Evolutionary conservation across 2,329 filamentous ascomycete genomes (phyloP), one percentile per base, ranked within the genome.

Genomic region (Elsinoe batatas): DNA sequence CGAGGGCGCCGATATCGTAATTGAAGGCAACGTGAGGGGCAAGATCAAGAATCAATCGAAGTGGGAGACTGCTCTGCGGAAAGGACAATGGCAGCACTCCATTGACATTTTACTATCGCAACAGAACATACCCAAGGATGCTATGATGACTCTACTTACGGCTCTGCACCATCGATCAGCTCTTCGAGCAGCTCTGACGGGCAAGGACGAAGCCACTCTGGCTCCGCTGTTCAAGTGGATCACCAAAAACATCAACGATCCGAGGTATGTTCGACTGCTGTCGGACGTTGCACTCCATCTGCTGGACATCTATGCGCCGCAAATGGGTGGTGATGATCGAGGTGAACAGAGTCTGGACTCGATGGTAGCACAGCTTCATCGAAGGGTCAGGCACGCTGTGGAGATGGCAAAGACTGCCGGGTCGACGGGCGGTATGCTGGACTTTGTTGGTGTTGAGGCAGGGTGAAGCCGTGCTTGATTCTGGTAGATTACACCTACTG

Each of bases 141-240:
- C 75, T 55, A 65, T 84, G 3, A 78, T 96, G 26, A 94, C 89
- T 0, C 75, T 95, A 26, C 76, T 98, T 17, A 85, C 87, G 11
- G 87, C 90, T 5, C 79, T 98, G 33, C 85, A 88, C 38, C 91
- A 98, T 71, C 87, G 91, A 58, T 89, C 86, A 58, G 91, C 90
- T 1, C 78, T 96, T 58, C 83, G 87, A 49, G 81, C 85, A 35
- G 89, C 93, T 3, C 79, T 98, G 44, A 80, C 85, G 65, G 82
- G 84, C 59, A 82, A 93, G 44, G 87, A 95, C 66, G 90, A 95
- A 70, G 76, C 83, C 38, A 83, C 83, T 0, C 81, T 98, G 3
- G 81, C 88, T 68, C 91, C 91, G 0, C 79, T 97, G 11, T 75
- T 98, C 53, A 81, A 80, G 65, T 97, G 91, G 90, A 79, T 91